Evolutionary conservation across 352 stramenopile genomes (phyloP).

Genomic region (Plasmopara muralis): DNA sequence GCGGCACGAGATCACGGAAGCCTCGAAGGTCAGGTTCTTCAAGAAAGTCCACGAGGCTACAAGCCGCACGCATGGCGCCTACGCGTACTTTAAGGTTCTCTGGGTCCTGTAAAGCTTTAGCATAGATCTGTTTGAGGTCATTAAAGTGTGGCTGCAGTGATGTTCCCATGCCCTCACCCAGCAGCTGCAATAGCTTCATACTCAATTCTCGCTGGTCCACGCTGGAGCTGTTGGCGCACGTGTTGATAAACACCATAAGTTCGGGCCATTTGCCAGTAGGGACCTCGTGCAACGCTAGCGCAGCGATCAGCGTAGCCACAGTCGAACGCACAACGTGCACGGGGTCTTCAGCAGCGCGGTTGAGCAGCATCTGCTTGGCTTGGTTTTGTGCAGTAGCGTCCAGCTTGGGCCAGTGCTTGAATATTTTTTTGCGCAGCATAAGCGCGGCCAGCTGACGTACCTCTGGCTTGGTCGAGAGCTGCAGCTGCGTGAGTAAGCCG

Average conservation of each 20-base stretch:
- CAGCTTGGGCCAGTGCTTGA: conserved; percentile 90
- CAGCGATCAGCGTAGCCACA: conserved; percentile 77
- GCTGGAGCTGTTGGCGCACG: conserved; percentile 68
- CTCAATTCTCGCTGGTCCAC: conserved; percentile 87
- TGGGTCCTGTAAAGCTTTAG: conserved; percentile 62
- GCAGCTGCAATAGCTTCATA: conserved; percentile 91
- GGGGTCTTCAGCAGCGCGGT: conserved; percentile 78
- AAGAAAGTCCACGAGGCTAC: conserved; percentile 73
- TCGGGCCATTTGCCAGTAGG: conserved; percentile 84
- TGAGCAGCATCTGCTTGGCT: conserved; percentile 87
- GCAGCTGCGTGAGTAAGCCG: conserved; percentile 87
- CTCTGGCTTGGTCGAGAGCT: conserved; percentile 61
- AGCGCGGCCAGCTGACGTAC: conserved; percentile 91
- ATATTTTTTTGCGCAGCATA: conserved; percentile 92
- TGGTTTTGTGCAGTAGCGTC: conserved; percentile 64
- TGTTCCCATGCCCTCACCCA: conserved; percentile 90
- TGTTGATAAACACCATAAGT: conserved; percentile 92
- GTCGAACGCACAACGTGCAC: conserved; percentile 84
- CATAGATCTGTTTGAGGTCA: conserved; percentile 76
- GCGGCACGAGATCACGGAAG: conserved; percentile 70
- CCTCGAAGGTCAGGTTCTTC: conserved; percentile 61
- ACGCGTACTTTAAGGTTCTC: conserved; percentile 81
- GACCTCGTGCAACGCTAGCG: conserved; percentile 74
- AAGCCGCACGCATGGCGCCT: conserved; percentile 72
- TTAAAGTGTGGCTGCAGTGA: conserved; percentile 76